Percentiles rank a stretch among this genome's conserved stretches.
Conservation (phyloP, 805 yeast species). For the Cyberlindnera maritima region DNA sequence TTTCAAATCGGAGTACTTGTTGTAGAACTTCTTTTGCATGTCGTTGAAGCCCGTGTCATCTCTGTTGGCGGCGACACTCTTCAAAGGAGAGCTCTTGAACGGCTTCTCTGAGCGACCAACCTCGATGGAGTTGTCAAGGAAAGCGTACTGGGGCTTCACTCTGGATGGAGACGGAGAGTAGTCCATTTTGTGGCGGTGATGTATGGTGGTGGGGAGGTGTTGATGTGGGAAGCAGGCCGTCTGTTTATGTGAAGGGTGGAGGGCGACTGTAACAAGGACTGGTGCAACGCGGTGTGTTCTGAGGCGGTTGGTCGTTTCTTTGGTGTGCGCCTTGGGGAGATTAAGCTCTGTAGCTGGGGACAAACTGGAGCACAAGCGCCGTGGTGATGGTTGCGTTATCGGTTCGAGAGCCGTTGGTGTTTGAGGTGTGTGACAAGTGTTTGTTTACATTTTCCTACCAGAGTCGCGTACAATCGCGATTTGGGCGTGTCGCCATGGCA, state of each 20-base stretch:
- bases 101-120: conserved; percentile 19
- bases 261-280: too few species aligned
- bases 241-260: neutral
- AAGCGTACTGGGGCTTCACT: conserved; percentile 22
- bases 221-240: neutral
- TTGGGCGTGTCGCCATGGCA: neutral
- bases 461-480: too few species aligned
- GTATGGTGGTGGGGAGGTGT: neutral
- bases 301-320: neutral
- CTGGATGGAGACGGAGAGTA: conserved; percentile 27
- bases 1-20: conserved; percentile 21
- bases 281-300: too few species aligned
- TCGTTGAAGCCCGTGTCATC: conserved; percentile 13
- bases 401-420: neutral
- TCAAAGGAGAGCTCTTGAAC: conserved; percentile 17
- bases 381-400: neutral
- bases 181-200: conserved; percentile 18
- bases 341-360: neutral
- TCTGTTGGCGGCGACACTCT: conserved; percentile 9
- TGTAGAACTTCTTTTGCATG: conserved; percentile 20
- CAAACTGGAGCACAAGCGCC: neutral
- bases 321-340: neutral
- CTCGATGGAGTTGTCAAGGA: conserved; percentile 26
- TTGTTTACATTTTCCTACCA: neutral
- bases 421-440: neutral